Evolutionary conservation across 139 green algal species (phyloP), one percentile per base, ranked within the genome.

Genomic region (Medakamo hakoo): DNA sequence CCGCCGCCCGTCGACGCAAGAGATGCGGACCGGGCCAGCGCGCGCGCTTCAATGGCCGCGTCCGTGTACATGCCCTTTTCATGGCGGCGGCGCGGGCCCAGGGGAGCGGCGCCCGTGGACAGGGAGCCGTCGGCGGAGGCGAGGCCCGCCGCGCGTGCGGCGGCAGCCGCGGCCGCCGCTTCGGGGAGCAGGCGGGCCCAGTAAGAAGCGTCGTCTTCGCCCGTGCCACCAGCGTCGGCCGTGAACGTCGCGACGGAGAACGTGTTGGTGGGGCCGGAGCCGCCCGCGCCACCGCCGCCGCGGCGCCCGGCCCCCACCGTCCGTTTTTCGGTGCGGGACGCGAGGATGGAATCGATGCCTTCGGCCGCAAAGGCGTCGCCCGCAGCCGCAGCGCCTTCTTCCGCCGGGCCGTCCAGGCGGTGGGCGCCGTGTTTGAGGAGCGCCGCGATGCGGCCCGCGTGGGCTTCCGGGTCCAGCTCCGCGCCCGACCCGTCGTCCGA

Each of bases 371-470:
- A 94, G 3, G 64, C 74, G 14, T 68, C 72, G 27, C 60, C 72
- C 57, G 79, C 73, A 55, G 63, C 66, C 28, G 60, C 52, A 30
- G 69, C 74, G 62, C 75, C 59, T 64, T 76, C 56, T 4, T 67
- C 69, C 3, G 57, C 67, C 21, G 55, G 69, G 2, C 82, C 75
- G 0, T 65, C 24, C 63, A 93, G 66, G 22, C 73, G 73, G 71
- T 96, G 87, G 5, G 87, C 89, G 4, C 90, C 90, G 63, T 94
- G 61, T 67, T 76, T 80, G 30, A 96, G 75, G 63, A 96, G 81
- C 27, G 86, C 69, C 2, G 80, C 72, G 68, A 93, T 93, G 59
- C 77, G 78, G 3, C 73, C 69, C 26, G 64, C 57, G 72, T 94
- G 79, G 18, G 74, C 61, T 72, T 92, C 80, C 0, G 75, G 76